A percentile compares a stretch with the other conserved stretches of the same genome.
Conservation (phyloP, 352 stramenopile genomes). For the Plasmopara muralis region DNA sequence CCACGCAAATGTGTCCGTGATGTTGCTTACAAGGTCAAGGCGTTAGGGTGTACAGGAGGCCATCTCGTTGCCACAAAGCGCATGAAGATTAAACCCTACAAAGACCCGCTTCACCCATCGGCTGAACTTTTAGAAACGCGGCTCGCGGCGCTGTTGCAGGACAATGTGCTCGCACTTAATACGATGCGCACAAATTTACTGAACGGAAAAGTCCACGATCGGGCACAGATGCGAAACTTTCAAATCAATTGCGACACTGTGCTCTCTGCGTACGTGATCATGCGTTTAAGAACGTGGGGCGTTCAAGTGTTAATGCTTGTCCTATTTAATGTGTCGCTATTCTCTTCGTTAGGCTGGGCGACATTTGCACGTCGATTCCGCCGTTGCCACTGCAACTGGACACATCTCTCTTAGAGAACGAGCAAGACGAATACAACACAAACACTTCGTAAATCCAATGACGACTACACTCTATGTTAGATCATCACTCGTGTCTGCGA, state of each 20-base stretch:
- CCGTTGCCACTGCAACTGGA: constrained; percentile 60
- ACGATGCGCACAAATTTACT: constrained; percentile 66
- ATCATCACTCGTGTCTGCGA: no score
- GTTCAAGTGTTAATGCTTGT: not conserved
- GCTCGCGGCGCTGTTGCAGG: constrained; percentile 49
- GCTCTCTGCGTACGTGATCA: constrained; percentile 43
- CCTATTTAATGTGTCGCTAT: not conserved
- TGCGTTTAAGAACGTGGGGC: not conserved
- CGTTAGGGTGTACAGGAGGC: constrained; percentile 22
- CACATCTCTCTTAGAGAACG: constrained; percentile 47
- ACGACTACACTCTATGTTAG: no score
- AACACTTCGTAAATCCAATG: not conserved
- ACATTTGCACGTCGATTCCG: constrained; percentile 58
- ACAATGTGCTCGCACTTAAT: constrained; percentile 58
- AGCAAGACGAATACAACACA: constrained; percentile 14
- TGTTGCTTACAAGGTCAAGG: constrained; percentile 64
- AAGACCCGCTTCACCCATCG: constrained; percentile 15
- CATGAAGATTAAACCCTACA: constrained; percentile 55
- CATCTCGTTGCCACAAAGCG: constrained; percentile 37
- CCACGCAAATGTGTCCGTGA: constrained; percentile 68
- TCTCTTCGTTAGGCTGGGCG: constrained; percentile 29
- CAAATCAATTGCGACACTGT: constrained; percentile 58
- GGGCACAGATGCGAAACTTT: constrained; percentile 55
- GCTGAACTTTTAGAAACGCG: constrained; percentile 39
- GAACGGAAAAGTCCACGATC: constrained; percentile 40